A percentile compares a stretch with the other conserved stretches of the same genome.
Evolutionary conservation across 352 stramenopile species (phyloP).

Genomic region (Globisporangium viniferum): DNA sequence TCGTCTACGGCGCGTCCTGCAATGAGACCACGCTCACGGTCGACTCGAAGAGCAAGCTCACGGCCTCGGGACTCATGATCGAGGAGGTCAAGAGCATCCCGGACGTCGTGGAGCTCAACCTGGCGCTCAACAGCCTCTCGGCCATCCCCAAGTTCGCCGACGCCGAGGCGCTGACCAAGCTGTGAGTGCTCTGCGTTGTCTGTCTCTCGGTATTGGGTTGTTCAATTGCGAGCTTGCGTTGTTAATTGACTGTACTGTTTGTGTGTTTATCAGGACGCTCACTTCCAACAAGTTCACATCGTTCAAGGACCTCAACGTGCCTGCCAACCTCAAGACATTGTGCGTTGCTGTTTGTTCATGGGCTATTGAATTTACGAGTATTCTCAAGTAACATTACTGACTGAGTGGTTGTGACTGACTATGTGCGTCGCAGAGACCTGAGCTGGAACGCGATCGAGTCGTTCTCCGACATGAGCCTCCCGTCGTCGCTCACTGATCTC

Average conservation of each 20-base stretch:
- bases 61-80: slow-evolving; percentile 40
- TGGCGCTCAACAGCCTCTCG: slow-evolving; percentile 55
- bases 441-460: slow-evolving; percentile 65
- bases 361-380: not conserved
- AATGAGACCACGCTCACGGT: slow-evolving; percentile 29
- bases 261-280: slow-evolving; percentile 30
- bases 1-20: slow-evolving; percentile 39
- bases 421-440: slow-evolving; percentile 26
- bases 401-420: not conserved
- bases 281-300: slow-evolving; percentile 44
- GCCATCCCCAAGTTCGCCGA: slow-evolving; percentile 26
- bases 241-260: not conserved
- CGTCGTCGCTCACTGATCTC: slow-evolving; percentile 42
- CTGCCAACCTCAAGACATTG: slow-evolving; percentile 35
- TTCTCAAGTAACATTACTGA: not conserved
- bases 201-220: not conserved
- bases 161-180: slow-evolving; percentile 30
- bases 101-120: slow-evolving; percentile 43
- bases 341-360: slow-evolving; percentile 17
- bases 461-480: slow-evolving; percentile 60
- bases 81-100: slow-evolving; percentile 45
- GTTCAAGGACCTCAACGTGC: slow-evolving; percentile 41
- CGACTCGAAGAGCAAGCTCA: slow-evolving; percentile 31
- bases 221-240: not conserved
- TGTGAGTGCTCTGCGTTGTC: slow-evolving; percentile 24